phyloP scores from a whole-genome alignment of 306 rosid genomes.

The Fagus sylvatica region DNA sequence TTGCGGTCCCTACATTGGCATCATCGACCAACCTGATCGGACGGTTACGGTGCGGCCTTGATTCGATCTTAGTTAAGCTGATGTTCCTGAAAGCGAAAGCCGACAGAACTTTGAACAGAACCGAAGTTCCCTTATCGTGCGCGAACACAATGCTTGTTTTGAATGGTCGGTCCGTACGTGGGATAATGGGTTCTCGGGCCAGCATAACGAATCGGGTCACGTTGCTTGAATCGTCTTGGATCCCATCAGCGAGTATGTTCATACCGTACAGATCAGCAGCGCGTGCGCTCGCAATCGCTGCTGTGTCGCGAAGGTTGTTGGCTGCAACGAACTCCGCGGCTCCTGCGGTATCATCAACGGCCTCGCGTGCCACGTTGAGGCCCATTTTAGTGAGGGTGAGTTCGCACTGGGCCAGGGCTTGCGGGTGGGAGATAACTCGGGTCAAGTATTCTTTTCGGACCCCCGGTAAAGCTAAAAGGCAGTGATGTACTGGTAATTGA shows the following conservation, averaged over 20 bases:
- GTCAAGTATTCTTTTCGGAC: slow-evolving; percentile 69
- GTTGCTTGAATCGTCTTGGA: slow-evolving; percentile 92
- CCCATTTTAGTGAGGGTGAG: slow-evolving; percentile 75
- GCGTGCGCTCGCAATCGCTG: slow-evolving; percentile 84
- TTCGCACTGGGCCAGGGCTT: slow-evolving; percentile 90
- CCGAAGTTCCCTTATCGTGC: slow-evolving; percentile 89
- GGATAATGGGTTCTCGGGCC: slow-evolving; percentile 90
- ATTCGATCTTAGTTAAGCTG: slow-evolving; percentile 90
- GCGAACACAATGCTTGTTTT: slow-evolving; percentile 97
- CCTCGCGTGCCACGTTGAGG: slow-evolving; percentile 84
- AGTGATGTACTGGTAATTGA: slow-evolving; percentile 90
- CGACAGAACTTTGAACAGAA: slow-evolving; percentile 85
- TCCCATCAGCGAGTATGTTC: slow-evolving; percentile 69
- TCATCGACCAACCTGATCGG: slow-evolving; percentile 86
- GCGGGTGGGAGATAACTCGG: slow-evolving; percentile 93
- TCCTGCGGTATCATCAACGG: slow-evolving; percentile 95
- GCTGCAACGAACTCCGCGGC: slow-evolving; percentile 79
- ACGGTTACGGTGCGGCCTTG: slow-evolving; percentile 87
- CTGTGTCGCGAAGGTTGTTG: slow-evolving; percentile 73
- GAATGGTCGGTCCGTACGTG: slow-evolving; percentile 84
- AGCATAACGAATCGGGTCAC: slow-evolving; percentile 93
- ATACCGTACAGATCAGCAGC: slow-evolving; percentile 87
- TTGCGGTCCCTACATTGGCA: slow-evolving; percentile 90
- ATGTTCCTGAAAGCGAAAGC: slow-evolving; percentile 92
- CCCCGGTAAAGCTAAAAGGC: slow-evolving; percentile 86